Percentiles rank a stretch among this genome's conserved stretches.
phyloP scores from a whole-genome alignment of 305 asterid species.

The Fraxinus floribunda region DNA sequence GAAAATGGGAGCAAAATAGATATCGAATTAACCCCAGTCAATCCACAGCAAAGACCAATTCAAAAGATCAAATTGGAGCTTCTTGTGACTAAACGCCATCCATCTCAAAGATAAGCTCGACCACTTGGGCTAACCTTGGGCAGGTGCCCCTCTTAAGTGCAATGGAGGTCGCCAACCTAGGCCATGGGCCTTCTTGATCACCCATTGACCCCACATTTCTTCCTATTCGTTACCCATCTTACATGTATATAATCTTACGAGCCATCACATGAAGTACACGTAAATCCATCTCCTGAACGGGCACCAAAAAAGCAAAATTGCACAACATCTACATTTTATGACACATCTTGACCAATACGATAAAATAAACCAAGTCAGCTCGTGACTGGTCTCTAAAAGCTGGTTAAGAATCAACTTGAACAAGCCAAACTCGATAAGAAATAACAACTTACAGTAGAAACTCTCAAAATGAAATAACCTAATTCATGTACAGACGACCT shows the following conservation, averaged over 20 bases:
- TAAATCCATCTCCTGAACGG: neutral
- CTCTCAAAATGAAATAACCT: neutral
- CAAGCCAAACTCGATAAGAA: neutral
- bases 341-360: neutral
- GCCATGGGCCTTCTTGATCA: slow-evolving; percentile 37
- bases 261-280: neutral
- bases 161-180: slow-evolving; percentile 44
- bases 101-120: slow-evolving; percentile 16
- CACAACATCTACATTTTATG: neutral
- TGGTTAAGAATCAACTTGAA: neutral
- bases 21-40: neutral
- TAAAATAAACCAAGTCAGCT: neutral
- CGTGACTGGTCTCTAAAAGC: neutral
- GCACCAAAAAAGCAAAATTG: neutral
- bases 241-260: neutral
- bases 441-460: neutral
- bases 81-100: neutral
- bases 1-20: neutral
- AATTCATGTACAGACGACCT: neutral
- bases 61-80: neutral
- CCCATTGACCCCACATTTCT: slow-evolving; percentile 39
- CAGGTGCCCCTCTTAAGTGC: slow-evolving; percentile 34
- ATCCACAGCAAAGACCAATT: neutral
- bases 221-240: neutral
- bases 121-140: slow-evolving; percentile 37